These are phyloP conservation scores for Aphanoascus verrucosus DNA, from an alignment of 2,329 filamentous ascomycete genomes.

Conservation along the genomic window DNA sequence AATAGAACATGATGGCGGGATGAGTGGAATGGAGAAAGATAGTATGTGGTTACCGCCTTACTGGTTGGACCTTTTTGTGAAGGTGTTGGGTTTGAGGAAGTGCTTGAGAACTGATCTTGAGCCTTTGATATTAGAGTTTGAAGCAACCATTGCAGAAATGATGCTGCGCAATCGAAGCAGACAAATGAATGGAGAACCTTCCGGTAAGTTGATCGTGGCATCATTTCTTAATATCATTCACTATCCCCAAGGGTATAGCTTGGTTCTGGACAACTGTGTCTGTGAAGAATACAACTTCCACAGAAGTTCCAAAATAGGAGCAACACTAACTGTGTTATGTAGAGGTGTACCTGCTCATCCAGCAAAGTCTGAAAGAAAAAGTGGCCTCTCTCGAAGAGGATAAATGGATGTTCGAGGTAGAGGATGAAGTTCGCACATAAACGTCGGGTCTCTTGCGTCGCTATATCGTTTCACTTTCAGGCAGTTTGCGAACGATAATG, in stretches of 20 bases:
- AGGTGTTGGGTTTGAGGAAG: neutral
- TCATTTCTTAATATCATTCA: neutral
- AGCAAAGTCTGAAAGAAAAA: slow-evolving; percentile 59
- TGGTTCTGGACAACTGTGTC: neutral
- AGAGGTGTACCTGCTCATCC: slow-evolving; percentile 61
- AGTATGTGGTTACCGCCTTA: slow-evolving; percentile 24
- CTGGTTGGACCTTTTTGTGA: neutral
- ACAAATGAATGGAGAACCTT: slow-evolving; percentile 52
- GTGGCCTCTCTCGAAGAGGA: slow-evolving; percentile 67
- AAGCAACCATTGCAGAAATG: slow-evolving; percentile 36
- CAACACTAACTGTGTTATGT: slow-evolving; percentile 9
- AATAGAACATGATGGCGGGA: slow-evolving; percentile 27
- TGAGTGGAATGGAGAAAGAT: slow-evolving; percentile 30
- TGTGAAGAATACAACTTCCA: neutral
- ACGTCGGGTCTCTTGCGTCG: neutral
- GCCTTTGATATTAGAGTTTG: slow-evolving; percentile 31
- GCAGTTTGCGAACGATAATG: neutral
- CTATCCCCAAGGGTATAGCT: neutral
- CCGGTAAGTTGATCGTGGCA: slow-evolving; percentile 44
- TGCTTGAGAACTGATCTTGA: slow-evolving; percentile 9
- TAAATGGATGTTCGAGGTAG: slow-evolving; percentile 81
- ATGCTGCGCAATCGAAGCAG: slow-evolving; percentile 25
- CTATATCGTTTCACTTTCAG: neutral
- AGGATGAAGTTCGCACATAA: slow-evolving; percentile 39
- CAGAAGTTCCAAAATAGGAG: neutral